Evolutionary conservation across 176 grass and related monocot genomes (phyloP), one percentile per base, ranked within the genome.

Genomic region (Alopecurus myosuroides): DNA sequence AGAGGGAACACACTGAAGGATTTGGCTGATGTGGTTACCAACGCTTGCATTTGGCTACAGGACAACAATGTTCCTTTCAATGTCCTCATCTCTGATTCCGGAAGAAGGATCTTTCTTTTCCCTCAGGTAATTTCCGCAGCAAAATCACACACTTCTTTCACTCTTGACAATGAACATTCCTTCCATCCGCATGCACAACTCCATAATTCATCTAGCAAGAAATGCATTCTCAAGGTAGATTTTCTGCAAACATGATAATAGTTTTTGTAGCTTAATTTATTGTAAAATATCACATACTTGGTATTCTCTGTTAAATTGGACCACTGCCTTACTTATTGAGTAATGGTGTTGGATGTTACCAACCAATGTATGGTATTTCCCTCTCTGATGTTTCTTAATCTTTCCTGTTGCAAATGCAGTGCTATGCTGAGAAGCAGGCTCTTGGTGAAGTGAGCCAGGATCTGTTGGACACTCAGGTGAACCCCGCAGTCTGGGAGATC

Each of bases 401-500:
- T 77, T 22, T 71, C 22, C 11, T 76, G 33, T 69, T 71, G 42
- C 74, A 67, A 83, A 56, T 56, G 74, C 75, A 94, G 92, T 92
- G 92, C 81, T 94, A 94, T 77, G 89, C 92, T 19, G 92, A 94
- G 87, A 94, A 92, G 74, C 92, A 94, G 76, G 92, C 89, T 6
- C 82, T 92, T 0, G 87, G 89, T 60, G 89, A 94, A 78, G 92
- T 92, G 75, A 85, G 84, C 76, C 89, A 89, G 85, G 89, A 94
- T 41, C 48, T 94, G 64, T 75, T 94, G 20, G 89, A 94, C 66
- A 94, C 92, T 63, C 92, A 94, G 77, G 92, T 94, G 76, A 94
- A 94, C 77, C 92, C 92, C 9, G 92, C 92, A n/a, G 89, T 88
- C 2, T 94, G 92, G 92, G 92, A 94, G 88, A 94, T 94, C 36